phyloP scores from a whole-genome alignment of 768 basidiomycete species.

The Suillus variegatus region DNA sequence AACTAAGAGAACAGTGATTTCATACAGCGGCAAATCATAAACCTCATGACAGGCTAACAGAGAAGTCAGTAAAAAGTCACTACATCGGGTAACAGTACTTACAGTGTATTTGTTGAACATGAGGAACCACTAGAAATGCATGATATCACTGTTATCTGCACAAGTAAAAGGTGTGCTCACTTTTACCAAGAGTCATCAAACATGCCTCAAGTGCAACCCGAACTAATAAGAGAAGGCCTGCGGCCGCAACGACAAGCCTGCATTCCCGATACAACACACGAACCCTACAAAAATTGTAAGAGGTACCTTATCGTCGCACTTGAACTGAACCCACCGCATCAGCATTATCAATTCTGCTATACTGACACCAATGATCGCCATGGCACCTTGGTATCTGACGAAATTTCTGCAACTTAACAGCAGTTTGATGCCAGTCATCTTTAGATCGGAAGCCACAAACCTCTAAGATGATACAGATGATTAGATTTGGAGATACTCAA shows the following conservation, averaged over 20 bases:
- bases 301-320: not conserved
- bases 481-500: not conserved
- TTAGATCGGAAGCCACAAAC: not conserved
- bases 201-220: not conserved
- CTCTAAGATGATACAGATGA: not conserved
- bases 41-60: not conserved
- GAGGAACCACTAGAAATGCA: not conserved
- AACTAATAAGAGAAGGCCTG: not conserved
- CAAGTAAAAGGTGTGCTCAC: not conserved
- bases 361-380: not conserved
- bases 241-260: not conserved
- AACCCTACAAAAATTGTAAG: not conserved
- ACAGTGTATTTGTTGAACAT: not conserved
- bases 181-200: not conserved
- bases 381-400: not conserved
- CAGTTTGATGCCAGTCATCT: conserved; percentile 20
- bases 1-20: not conserved
- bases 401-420: conserved; percentile 2
- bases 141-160: not conserved
- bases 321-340: not conserved
- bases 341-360: conserved; percentile 5
- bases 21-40: not conserved
- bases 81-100: not conserved
- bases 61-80: not conserved
- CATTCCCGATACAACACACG: not conserved